Evolutionary conservation across 108 stramenopile genomes (phyloP).

Genomic region (Pseudonitzschia multistriata): DNA sequence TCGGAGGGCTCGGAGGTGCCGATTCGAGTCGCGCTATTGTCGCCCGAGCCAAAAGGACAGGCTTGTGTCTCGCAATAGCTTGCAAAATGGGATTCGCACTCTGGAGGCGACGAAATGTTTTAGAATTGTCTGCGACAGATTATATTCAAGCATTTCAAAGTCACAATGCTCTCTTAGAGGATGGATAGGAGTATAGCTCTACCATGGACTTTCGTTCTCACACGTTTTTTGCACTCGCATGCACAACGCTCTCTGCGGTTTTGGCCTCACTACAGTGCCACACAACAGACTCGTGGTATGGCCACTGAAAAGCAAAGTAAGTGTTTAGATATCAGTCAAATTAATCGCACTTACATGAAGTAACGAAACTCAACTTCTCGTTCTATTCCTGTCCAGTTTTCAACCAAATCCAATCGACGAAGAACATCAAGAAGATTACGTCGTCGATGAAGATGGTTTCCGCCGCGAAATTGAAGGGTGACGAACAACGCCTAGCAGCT

Average conservation of each 20-base stretch:
- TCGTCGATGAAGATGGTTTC: constrained; percentile 99
- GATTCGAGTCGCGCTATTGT: constrained; percentile 1
- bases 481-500: constrained; percentile 73
- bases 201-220: background rate
- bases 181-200: background rate
- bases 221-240: background rate
- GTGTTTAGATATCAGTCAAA: background rate
- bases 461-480: constrained; percentile 99
- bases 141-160: no score
- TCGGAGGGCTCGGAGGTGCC: background rate
- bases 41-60: background rate
- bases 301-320: constrained; percentile 14
- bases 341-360: background rate
- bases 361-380: background rate
- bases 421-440: constrained; percentile 99
- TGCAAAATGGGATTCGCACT: background rate
- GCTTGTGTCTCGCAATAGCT: background rate
- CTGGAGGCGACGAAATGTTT: background rate
- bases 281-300: constrained; percentile 33
- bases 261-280: constrained; percentile 12
- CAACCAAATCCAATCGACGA: constrained; percentile 96
- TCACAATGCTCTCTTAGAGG: background rate
- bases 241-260: background rate
- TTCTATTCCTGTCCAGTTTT: constrained; percentile 53
- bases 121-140: background rate